Conservation (phyloP, 1,139 yeast genomes). For the Hyphopichia fennica region DNA sequence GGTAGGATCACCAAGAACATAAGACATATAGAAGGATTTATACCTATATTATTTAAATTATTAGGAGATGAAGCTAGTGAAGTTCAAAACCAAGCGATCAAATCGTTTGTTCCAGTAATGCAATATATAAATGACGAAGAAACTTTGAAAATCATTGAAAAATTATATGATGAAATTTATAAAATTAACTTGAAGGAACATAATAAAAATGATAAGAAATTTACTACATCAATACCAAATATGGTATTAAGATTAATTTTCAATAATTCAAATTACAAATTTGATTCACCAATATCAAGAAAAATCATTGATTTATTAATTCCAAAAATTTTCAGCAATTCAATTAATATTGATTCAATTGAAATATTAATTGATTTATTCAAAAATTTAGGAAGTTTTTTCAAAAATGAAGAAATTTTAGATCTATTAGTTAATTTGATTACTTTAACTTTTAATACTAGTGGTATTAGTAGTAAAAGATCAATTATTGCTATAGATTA, state of each 20-base stretch:
- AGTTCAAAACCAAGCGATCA: conserved; percentile 75
- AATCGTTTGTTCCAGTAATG: conserved; percentile 50
- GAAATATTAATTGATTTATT: conserved; percentile 65
- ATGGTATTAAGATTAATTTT: conserved; percentile 71
- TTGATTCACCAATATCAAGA: conserved; percentile 20
- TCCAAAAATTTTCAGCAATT: conserved; percentile 18
- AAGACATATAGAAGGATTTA: conserved; percentile 36
- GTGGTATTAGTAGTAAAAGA: conserved; percentile 52
- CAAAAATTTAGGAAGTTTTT: conserved; percentile 51
- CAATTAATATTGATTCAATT: conserved; percentile 54
- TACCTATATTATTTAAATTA: conserved; percentile 51
- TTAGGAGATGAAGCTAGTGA: conserved; percentile 69
- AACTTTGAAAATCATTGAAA: conserved; percentile 21
- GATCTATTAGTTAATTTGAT: conserved; percentile 38
- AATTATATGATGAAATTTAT: conserved; percentile 26
- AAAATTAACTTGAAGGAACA: conserved; percentile 22
- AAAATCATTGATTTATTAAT: conserved; percentile 21
- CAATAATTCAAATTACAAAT: conserved; percentile 25
- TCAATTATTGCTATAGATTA: conserved; percentile 57
- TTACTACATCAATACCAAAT: conserved; percentile 64
- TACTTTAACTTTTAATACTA: conserved; percentile 39
- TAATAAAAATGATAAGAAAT: conserved; percentile 32
- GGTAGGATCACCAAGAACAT: conserved; percentile 22
- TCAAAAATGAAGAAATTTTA: conserved; percentile 41
- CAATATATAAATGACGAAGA: conserved; percentile 26